phyloP scores from a whole-genome alignment of 1,139 yeast genomes.

The Geotrichum armillariae region DNA sequence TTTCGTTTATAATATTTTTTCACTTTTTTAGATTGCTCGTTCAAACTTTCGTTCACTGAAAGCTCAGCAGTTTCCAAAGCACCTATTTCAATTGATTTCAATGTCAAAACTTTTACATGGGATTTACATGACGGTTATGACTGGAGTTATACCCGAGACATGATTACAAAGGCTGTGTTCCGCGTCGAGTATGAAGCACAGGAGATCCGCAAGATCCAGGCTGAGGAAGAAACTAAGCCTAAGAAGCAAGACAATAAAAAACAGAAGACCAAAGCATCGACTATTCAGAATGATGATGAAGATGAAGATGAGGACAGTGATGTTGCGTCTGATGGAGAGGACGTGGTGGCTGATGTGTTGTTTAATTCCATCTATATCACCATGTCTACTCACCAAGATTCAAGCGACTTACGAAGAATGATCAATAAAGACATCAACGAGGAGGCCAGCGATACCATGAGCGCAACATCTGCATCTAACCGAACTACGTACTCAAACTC shows the following conservation, averaged over 20 bases:
- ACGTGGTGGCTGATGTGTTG: constrained; percentile 58
- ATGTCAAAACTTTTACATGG: constrained; percentile 39
- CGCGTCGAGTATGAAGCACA: constrained; percentile 54
- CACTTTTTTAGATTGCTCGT: too few species aligned
- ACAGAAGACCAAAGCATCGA: constrained; percentile 8
- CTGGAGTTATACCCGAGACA: constrained; percentile 76
- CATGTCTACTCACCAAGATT: constrained; percentile 52
- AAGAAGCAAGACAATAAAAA: constrained; percentile 13
- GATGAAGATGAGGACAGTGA: constrained; percentile 21
- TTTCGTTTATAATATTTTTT: too few species aligned
- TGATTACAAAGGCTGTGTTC: constrained; percentile 63
- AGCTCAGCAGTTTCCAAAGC: background rate
- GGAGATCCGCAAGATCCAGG: constrained; percentile 33
- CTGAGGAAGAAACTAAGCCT: constrained; percentile 13
- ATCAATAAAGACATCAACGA: constrained; percentile 50
- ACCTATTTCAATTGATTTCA: constrained; percentile 13
- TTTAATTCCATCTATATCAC: constrained; percentile 75
- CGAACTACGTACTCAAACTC: constrained; percentile 1
- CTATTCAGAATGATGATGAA: constrained; percentile 11
- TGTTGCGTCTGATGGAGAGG: constrained; percentile 34
- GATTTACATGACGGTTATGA: constrained; percentile 88
- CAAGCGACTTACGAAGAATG: constrained; percentile 49
- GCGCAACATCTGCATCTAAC: constrained; percentile 25
- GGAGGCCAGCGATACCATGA: constrained; percentile 35
- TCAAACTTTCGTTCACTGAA: too few species aligned